A percentile compares a stretch with the other conserved stretches of the same genome.
phyloP scores from a whole-genome alignment of 164 flowering plant species.

The Sextonia rubra region DNA sequence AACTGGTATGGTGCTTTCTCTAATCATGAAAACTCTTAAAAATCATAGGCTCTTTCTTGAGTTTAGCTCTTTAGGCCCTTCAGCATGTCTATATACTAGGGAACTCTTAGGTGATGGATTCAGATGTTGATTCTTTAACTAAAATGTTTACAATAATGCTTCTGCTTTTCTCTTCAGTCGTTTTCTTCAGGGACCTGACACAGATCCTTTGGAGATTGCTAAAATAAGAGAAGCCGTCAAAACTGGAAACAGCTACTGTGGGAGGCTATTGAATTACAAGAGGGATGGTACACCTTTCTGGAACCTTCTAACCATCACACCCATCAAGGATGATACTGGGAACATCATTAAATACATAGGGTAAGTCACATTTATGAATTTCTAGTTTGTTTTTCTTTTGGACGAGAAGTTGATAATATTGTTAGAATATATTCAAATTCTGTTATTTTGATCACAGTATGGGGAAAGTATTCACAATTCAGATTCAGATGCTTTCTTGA shows the following conservation, averaged over 20 bases:
- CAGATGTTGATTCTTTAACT: not conserved
- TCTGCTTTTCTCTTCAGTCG: slow-evolving; percentile 51
- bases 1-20: slow-evolving; percentile 59
- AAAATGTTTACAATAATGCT: not conserved
- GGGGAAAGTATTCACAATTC: too few relatives aligned
- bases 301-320: slow-evolving; percentile 92
- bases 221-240: slow-evolving; percentile 65
- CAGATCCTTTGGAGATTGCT: slow-evolving; percentile 70
- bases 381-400: not conserved
- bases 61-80: not conserved
- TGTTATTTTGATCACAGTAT: not conserved
- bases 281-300: slow-evolving; percentile 94
- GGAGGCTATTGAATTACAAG: slow-evolving; percentile 89
- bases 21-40: not conserved
- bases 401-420: too few relatives aligned
- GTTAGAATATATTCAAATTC: not conserved
- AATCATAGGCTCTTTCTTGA: not conserved
- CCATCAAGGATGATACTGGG: slow-evolving; percentile 78
- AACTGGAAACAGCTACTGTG: slow-evolving; percentile 76
- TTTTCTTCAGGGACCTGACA: slow-evolving; percentile 88
- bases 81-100: too few relatives aligned
- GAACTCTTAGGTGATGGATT: not conserved
- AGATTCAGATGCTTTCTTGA: not conserved
- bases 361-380: slow-evolving; percentile 25
- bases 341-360: slow-evolving; percentile 81